Base-by-base conservation (phyloP, 208 protist species). In the Perkinsela sp. region DNA sequence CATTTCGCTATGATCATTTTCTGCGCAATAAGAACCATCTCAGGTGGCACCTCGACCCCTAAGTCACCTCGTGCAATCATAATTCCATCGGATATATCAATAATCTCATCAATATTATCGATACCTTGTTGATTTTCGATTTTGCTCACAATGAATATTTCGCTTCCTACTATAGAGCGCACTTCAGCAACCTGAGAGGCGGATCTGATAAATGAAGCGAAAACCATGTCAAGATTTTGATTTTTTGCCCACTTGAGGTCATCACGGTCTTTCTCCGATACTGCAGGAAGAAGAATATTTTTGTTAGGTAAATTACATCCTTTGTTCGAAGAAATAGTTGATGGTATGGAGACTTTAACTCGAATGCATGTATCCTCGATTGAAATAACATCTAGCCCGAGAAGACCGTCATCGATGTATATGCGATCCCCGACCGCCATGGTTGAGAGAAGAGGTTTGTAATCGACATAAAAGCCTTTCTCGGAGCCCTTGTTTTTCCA, bases 11-110 rank as follows among this genome's bases (percentile, higher is more conserved):
- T 97, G 48, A 99, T 93, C 78, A 95, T 94, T 89, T 98, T 99
- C 83, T 99, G 96, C 30, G 91, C 89, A 29, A 93, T 77, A 48
- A 94, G 88, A 31, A 99, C 92, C 81, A 96, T 94, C 76, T 96
- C 89, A 28, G 95, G 82, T 28, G 93, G 90, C 68, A 98, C 95
- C 81, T 98, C 96, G 66, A 98, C 93, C 67, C 95, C 96, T 28
- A 98, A 85, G 77, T 98, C 96, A 73, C 94, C 94, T 72, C 96
- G 87, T 15, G 96, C 96, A 31, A 99, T 96, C 96, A 99, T 99
- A 69, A 98, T 92, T 70, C 95, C 96, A 75, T 99, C 95, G 48
- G 85, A 84, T 30, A 76, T 83, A 6, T 85, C 77, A 67, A 98
- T 83, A 81, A 99, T 99, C n/a, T 91, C 80, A 75, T 97, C 90